phyloP scores from a whole-genome alignment of 2,329 filamentous ascomycete species.

The Nothopassalora personata region DNA sequence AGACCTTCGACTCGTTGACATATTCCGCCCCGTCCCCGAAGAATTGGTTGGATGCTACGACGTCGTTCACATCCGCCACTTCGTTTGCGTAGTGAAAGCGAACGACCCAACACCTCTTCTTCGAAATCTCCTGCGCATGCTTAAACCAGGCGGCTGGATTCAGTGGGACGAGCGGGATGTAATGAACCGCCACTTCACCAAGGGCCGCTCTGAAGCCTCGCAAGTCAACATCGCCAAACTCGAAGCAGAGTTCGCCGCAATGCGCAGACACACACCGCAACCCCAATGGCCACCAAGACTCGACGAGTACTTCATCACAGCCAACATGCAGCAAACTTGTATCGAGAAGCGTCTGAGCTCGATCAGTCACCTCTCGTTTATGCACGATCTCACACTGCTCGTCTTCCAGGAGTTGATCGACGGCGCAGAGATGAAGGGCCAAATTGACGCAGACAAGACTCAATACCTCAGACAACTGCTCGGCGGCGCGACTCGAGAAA shows the following conservation, averaged over 20 bases:
- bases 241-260: slow-evolving; percentile 16
- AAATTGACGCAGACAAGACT: slow-evolving; percentile 14
- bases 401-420: slow-evolving; percentile 22
- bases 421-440: slow-evolving; percentile 15
- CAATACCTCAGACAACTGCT: slow-evolving; percentile 12
- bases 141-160: slow-evolving; percentile 21
- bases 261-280: slow-evolving; percentile 16
- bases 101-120: slow-evolving; percentile 23
- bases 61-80: slow-evolving; percentile 25
- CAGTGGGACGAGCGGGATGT: slow-evolving; percentile 23
- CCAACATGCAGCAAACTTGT: slow-evolving; percentile 14
- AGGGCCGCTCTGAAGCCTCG: slow-evolving; percentile 4
- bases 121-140: slow-evolving; percentile 15
- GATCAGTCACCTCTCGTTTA: slow-evolving; percentile 15
- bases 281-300: slow-evolving; percentile 15
- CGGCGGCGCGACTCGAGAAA: slow-evolving; percentile 18
- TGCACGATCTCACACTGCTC: slow-evolving; percentile 19
- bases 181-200: slow-evolving; percentile 19
- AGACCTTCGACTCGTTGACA: slow-evolving; percentile 17
- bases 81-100: slow-evolving; percentile 21
- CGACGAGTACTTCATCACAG: slow-evolving; percentile 18
- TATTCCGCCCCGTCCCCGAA: slow-evolving; percentile 15
- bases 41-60: slow-evolving; percentile 19
- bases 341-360: slow-evolving; percentile 19
- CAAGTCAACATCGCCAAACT: slow-evolving; percentile 19